Base-by-base conservation (phyloP, 805 yeast species). In the Ogataea sp. region DNA sequence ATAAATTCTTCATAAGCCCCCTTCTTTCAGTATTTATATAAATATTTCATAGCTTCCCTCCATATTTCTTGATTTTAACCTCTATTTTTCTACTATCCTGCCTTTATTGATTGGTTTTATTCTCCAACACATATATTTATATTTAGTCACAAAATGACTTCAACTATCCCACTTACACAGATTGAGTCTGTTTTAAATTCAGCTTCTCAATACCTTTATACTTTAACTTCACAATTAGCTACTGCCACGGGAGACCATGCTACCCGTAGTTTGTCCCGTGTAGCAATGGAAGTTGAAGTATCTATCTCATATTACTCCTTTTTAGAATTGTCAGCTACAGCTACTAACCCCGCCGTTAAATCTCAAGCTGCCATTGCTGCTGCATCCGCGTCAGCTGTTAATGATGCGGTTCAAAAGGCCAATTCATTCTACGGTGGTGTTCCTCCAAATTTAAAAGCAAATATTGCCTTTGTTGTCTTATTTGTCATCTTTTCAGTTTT, bases 361-460 rank as follows among this genome's bases (percentile, higher is more conserved):
- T 39, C 46, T 2, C 30, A 51, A 2, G 43, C 41, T 14, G 42
- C 48, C 18, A 34, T 50, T 3, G 39, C 52, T 34, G 57, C 58
- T 5, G 46, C 44, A 1, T 32, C 41, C 13, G 59, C 58, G 0
- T 47, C 56, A 4, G 43, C 47, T 29, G 9, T 29, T 15, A 29
- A 15, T n/a, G 32, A 18, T 15, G 20, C n/a, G 16, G 13, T 16
- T 16, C 6, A 15, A 9, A 29, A 29, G 16, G 16, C 6, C 6
- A 29, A 38, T n/a, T 50, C 51, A 3, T 50, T 39, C 32, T 71
- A 62, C 48, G 51, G 53, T 41, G 77, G 72, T 29, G 59, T 61
- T 51, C 32, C 20, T 15, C 32, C 20, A 29, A 29, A 16, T 29
- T 15, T 29, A 29, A 6, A 16, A 15, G 20, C 16, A 15, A 15